phyloP scores from a whole-genome alignment of 345 rosid genomes.

The Gossypium stocksii region DNA sequence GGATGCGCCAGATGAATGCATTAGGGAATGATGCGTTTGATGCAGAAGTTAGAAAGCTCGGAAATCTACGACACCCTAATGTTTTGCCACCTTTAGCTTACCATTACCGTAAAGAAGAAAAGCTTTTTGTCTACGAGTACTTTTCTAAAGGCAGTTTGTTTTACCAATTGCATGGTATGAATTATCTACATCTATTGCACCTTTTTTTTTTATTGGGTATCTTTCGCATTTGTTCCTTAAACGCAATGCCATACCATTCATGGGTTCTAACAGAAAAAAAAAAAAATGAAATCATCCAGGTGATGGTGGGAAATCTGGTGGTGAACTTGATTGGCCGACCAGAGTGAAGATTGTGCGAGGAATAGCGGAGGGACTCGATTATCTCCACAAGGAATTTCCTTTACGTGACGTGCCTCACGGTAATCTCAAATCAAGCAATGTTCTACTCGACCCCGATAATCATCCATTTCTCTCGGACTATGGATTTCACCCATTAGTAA shows the following conservation, averaged over 20 bases:
- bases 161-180: conserved; percentile 51
- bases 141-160: conserved; percentile 64
- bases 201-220: not conserved
- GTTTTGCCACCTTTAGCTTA: conserved; percentile 62
- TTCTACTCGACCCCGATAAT: conserved; percentile 45
- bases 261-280: not conserved
- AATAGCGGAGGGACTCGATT: conserved; percentile 51
- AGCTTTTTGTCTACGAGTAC: conserved; percentile 51
- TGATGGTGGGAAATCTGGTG: conserved; percentile 35
- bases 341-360: conserved; percentile 60
- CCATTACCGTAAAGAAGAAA: conserved; percentile 66
- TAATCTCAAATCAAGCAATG: conserved; percentile 80
- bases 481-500: conserved; percentile 45
- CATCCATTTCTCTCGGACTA: conserved; percentile 62
- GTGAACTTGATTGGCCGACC: conserved; percentile 52
- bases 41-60: conserved; percentile 49
- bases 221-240: not conserved
- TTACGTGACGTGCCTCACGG: conserved; percentile 61
- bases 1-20: conserved; percentile 54
- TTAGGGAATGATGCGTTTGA: conserved; percentile 51
- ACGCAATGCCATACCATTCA: not conserved
- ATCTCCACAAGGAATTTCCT: conserved; percentile 48
- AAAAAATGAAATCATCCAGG: conserved; percentile 26
- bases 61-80: conserved; percentile 44
- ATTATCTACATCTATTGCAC: not conserved